Percentiles rank a stretch among this genome's conserved stretches.
Evolutionary conservation across 1,284 basidiomycete genomes (phyloP).

Genomic region (Rhizopogon parksii): DNA sequence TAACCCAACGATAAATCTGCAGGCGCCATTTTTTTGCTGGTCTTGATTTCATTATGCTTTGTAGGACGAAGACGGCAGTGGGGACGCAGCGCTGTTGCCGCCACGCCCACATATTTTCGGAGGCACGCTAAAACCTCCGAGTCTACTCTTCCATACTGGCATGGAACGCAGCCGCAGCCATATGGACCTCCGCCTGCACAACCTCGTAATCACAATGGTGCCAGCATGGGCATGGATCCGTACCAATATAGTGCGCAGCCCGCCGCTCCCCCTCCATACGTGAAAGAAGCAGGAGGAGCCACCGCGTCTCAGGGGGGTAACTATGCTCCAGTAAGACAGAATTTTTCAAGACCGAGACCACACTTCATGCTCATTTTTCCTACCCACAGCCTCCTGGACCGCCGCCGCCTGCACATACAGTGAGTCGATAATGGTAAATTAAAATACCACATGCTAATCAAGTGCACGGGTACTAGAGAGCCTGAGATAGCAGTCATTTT

Average conservation of each 20-base stretch:
- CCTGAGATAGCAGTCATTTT: not conserved
- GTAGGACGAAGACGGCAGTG: not conserved
- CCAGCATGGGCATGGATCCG: too few species aligned
- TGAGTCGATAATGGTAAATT: not conserved
- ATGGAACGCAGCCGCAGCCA: constrained; percentile 6
- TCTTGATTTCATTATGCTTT: not conserved
- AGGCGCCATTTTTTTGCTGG: not conserved
- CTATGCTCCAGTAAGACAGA: constrained; percentile 17
- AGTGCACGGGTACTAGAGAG: not conserved
- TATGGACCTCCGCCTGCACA: not conserved
- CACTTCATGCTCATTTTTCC: constrained; percentile 6
- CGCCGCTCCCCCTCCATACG: constrained; percentile 6
- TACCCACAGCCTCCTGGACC: constrained; percentile 1
- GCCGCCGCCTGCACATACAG: constrained; percentile 3
- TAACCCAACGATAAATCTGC: not conserved
- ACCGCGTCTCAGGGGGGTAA: constrained; percentile 7
- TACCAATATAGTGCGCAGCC: not conserved
- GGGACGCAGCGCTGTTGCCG: not conserved
- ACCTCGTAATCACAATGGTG: too few species aligned
- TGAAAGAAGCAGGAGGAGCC: not conserved
- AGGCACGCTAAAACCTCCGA: not conserved
- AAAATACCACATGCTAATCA: not conserved
- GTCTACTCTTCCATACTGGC: constrained; percentile 12
- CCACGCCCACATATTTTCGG: too few species aligned
- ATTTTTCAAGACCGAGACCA: not conserved